phyloP scores from a whole-genome alignment of 768 basidiomycete species.

The Rhizopogon roseolus region DNA sequence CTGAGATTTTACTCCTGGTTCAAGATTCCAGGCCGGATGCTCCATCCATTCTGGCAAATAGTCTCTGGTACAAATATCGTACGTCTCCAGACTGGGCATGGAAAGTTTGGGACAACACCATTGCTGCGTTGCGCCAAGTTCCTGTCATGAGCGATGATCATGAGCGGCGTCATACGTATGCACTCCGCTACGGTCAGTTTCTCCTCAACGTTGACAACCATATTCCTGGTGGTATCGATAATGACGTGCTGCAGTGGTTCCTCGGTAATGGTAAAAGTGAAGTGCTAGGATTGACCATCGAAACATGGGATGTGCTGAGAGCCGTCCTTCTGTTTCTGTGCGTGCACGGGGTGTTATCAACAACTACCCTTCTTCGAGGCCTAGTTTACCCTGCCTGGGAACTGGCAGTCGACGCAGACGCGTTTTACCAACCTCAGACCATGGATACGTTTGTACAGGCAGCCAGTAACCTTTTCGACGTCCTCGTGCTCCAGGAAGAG shows the following conservation, averaged over 20 bases:
- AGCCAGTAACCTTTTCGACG: slow-evolving; percentile 58
- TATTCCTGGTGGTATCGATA: slow-evolving; percentile 67
- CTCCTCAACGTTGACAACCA: slow-evolving; percentile 73
- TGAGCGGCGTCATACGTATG: slow-evolving; percentile 44
- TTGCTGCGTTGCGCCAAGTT: slow-evolving; percentile 69
- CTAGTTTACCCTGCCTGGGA: slow-evolving; percentile 80
- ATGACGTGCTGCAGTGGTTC: slow-evolving; percentile 70
- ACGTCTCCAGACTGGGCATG: slow-evolving; percentile 70
- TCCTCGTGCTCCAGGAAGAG: slow-evolving; percentile 53
- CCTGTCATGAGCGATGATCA: slow-evolving; percentile 49
- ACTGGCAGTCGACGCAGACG: slow-evolving; percentile 39
- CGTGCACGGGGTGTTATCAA: slow-evolving; percentile 62
- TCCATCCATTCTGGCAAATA: slow-evolving; percentile 66
- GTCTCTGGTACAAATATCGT: slow-evolving; percentile 80
- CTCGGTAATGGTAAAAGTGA: slow-evolving; percentile 62
- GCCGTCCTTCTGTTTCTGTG: slow-evolving; percentile 60
- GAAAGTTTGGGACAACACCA: slow-evolving; percentile 81
- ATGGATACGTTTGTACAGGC: slow-evolving; percentile 52
- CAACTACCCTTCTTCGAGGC: slow-evolving; percentile 68
- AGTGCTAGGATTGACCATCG: slow-evolving; percentile 50
- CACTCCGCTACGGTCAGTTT: slow-evolving; percentile 65
- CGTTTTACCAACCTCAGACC: slow-evolving; percentile 33
- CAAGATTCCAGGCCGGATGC: slow-evolving; percentile 55
- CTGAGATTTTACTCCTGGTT: slow-evolving; percentile 66
- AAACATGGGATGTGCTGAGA: slow-evolving; percentile 65